Percentiles rank a stretch among this genome's conserved stretches.
Evolutionary conservation across 148 eudicot genomes (phyloP).

Genomic region (Euryodendron excelsum): DNA sequence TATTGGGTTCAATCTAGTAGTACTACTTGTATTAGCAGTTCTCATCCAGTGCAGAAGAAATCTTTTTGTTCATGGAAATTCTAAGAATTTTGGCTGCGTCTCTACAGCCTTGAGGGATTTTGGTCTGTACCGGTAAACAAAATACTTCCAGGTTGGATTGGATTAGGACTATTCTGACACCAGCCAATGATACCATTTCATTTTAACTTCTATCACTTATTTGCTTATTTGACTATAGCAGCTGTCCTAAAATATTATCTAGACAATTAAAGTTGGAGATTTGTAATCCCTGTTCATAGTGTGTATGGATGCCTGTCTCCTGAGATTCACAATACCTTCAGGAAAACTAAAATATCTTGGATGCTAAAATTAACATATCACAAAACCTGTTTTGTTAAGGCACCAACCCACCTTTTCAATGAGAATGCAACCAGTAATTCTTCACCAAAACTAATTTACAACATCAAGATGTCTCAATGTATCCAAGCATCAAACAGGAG

Average conservation of each 20-base stretch:
- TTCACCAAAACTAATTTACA: neutral
- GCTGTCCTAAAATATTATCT: neutral
- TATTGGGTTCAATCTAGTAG: neutral
- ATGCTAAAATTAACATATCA: neutral
- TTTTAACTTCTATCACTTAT: neutral
- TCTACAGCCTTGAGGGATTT: neutral
- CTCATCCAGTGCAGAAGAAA: neutral
- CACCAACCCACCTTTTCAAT: neutral
- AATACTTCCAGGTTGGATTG: neutral
- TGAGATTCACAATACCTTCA: neutral
- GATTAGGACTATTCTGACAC: neutral
- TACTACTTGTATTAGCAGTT: neutral
- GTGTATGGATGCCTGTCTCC: neutral
- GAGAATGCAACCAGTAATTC: neutral
- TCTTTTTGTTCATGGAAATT: neutral
- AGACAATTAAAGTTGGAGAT: neutral
- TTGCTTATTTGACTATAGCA: neutral
- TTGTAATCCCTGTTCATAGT: neutral
- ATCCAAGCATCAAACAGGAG: neutral
- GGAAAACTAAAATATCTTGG: neutral
- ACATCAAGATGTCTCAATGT: neutral
- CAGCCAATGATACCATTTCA: neutral
- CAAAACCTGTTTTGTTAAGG: neutral
- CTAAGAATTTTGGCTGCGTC: neutral
- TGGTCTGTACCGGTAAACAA: neutral